These are phyloP conservation scores for Talaromyces pinophilus DNA, from an alignment of 2,329 filamentous ascomycete genomes.

Conservation along the genomic window DNA sequence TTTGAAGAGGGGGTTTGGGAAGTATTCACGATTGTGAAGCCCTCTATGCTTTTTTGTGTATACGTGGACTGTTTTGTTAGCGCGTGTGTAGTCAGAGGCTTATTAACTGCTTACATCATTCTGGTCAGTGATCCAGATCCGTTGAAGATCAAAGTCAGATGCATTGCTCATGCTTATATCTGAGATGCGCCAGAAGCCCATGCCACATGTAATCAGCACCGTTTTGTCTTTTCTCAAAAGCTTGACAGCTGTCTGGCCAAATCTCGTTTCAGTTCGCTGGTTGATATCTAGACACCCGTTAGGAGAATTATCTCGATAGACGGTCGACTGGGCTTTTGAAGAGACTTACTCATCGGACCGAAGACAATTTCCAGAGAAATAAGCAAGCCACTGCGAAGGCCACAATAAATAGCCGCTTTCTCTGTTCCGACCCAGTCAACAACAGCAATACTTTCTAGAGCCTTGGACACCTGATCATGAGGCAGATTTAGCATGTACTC, in stretches of 20 bases:
- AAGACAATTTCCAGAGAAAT: constrained; percentile 39
- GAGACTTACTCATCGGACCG: constrained; percentile 23
- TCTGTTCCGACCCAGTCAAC: constrained; percentile 24
- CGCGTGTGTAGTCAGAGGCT: not conserved
- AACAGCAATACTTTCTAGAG: constrained; percentile 40
- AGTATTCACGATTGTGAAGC: constrained; percentile 39
- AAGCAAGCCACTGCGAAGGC: constrained; percentile 49
- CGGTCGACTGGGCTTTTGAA: not conserved
- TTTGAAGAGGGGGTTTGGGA: constrained; percentile 26
- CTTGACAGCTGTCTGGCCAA: constrained; percentile 42
- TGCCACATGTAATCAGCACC: constrained; percentile 41
- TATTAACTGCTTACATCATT: constrained; percentile 38
- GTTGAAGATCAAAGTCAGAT: constrained; percentile 34
- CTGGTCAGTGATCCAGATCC: constrained; percentile 47
- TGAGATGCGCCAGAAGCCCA: constrained; percentile 43
- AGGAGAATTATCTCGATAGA: constrained; percentile 25
- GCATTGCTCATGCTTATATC: constrained; percentile 30
- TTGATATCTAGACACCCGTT: constrained; percentile 33
- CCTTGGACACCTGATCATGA: constrained; percentile 35
- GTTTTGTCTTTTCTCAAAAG: constrained; percentile 33
- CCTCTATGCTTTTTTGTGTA: constrained; percentile 38
- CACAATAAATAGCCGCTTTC: constrained; percentile 43
- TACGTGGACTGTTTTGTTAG: constrained; percentile 39
- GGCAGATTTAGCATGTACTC: constrained; percentile 32
- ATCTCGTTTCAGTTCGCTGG: constrained; percentile 32